A percentile compares a stretch with the other conserved stretches of the same genome.
These are phyloP conservation scores for Hypoxylon crocopeplum DNA, from an alignment of 495 filamentous ascomycete species.

Conservation along the genomic window DNA sequence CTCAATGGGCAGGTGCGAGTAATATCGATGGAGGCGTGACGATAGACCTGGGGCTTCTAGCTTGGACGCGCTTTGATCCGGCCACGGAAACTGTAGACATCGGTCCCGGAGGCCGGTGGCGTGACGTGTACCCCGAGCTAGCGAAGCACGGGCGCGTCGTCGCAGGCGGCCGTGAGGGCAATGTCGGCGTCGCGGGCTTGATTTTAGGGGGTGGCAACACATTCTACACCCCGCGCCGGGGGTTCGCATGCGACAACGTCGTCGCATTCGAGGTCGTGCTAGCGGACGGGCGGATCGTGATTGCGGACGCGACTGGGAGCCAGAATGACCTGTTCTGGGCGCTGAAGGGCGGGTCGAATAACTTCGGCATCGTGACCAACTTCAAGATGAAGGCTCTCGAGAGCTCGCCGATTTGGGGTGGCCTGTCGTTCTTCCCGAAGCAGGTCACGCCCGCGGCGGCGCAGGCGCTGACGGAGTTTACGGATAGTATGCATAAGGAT, in stretches of 20 bases:
- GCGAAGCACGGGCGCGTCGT: conserved; percentile 54
- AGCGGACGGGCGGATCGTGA: conserved; percentile 42
- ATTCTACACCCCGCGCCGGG: conserved; percentile 54
- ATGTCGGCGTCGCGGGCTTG: conserved; percentile 66
- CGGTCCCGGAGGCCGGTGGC: conserved; percentile 59
- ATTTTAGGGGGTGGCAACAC: conserved; percentile 63
- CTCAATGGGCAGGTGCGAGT: conserved; percentile 54
- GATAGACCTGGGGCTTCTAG: conserved; percentile 59
- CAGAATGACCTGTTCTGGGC: conserved; percentile 57
- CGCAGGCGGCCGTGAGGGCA: conserved; percentile 60
- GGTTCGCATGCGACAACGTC: conserved; percentile 60
- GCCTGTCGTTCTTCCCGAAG: conserved; percentile 17
- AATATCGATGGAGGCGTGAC: conserved; percentile 62
- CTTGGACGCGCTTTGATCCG: conserved; percentile 42
- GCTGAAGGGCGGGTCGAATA: conserved; percentile 64
- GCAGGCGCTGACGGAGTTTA: conserved; percentile 37
- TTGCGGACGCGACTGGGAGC: conserved; percentile 37
- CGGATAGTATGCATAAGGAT: neutral
- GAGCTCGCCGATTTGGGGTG: conserved; percentile 54
- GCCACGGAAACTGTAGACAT: conserved; percentile 48
- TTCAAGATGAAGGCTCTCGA: conserved; percentile 57
- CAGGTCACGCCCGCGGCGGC: conserved; percentile 11
- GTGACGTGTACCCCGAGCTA: conserved; percentile 59
- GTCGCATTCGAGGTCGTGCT: conserved; percentile 59
- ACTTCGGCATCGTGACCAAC: conserved; percentile 68